Base-by-base conservation (phyloP, 257 asterid genomes). In the Solanum piurae region DNA sequence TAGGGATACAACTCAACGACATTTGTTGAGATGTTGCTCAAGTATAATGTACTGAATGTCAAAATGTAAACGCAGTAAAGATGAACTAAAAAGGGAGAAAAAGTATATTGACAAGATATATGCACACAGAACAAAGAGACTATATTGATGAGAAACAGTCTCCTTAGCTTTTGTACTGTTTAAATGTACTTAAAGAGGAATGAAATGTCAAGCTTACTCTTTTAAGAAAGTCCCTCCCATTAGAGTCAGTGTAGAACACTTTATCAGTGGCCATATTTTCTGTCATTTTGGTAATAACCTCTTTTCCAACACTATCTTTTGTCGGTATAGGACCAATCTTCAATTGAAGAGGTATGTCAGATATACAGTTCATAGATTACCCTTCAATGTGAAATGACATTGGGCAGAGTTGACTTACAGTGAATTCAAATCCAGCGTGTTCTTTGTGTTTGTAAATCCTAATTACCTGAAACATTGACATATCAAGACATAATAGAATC, bases 221-320 rank as follows among this genome's bases (percentile, higher is more conserved):
- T 92, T 93, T 93, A 60, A 96, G 89, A 87, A 96, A 96, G 95
- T 96, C 98, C 88, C 98, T 96, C 85, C 94, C 98, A 34, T 96
- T 96, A 87, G 98, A 96, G 84, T 96, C 98, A 21, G 98, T 96
- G 75, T 93, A 93, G 91, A 95, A 96, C 89, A 91, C 94, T 88
- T 92, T 89, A 87, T 93, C 71, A 7, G 98, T 93, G 84, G 71
- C 96, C 98, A 96, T 93, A 88, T 96, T 91, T 71, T 98, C 88
- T 29, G 94, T 89, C 87, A 96, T 83, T 92, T 92, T 93, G 58
- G 98, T 96, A 83, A 96, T 93, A 62, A 95, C 95, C 93, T 29
- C 31, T 29, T 29, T 29, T 29, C 31, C 31, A 25, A 91, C 69
- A 79, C 94, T 79, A 88, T 95, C 99, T 9, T 91, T 92, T 3